Evolutionary conservation across 2,329 filamentous ascomycete species (phyloP).

Genomic region (Cladophialophora exuberans): DNA sequence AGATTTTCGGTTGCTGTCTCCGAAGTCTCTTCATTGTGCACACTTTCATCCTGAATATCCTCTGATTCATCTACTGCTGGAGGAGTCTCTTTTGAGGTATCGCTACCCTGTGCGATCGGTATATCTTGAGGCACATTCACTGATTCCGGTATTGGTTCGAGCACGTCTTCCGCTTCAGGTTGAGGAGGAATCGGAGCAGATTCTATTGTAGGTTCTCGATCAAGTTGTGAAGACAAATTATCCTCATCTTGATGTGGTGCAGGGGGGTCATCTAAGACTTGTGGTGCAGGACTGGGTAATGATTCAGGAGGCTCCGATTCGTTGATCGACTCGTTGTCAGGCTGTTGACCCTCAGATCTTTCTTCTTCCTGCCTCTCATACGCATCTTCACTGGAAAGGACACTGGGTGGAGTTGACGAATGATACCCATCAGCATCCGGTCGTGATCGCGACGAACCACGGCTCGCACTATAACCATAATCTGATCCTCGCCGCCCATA

Average conservation of each 20-base stretch:
- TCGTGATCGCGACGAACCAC: conserved; percentile 19
- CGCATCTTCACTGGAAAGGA: conserved; percentile 25
- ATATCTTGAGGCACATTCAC: too few species aligned
- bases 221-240: too few species aligned
- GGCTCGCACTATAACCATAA: conserved; percentile 25
- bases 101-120: too few species aligned
- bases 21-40: too few species aligned
- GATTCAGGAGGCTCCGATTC: background rate
- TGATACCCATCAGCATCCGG: conserved; percentile 16
- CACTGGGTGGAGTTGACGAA: conserved; percentile 26
- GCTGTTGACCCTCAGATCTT: conserved; percentile 12
- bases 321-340: background rate
- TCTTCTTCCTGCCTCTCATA: conserved; percentile 14
- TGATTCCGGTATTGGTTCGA: too few species aligned
- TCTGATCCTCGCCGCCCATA: conserved; percentile 30
- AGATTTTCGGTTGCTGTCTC: too few species aligned
- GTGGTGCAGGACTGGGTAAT: background rate
- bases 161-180: background rate
- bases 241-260: background rate
- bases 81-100: background rate
- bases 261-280: background rate
- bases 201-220: too few species aligned
- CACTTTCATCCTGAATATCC: too few species aligned
- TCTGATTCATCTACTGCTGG: background rate
- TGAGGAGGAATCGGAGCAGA: too few species aligned